phyloP scores from a whole-genome alignment of 106 monocot genomes.

The Ottelia alismoides region DNA sequence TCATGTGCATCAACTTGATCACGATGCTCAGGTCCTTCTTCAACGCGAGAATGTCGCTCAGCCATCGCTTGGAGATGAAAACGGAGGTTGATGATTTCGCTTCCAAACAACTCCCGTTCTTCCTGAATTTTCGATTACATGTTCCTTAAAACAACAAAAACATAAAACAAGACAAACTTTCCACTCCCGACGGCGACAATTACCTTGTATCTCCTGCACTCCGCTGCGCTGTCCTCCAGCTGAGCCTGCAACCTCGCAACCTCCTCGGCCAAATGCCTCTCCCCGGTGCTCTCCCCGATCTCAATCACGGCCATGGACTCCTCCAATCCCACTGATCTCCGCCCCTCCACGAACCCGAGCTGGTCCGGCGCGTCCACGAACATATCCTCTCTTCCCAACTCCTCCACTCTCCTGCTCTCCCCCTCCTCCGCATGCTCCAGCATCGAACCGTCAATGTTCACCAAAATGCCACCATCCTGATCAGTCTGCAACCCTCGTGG shows the following conservation, averaged over 20 bases:
- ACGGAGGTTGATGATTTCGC: constrained; percentile 38
- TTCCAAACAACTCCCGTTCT: constrained; percentile 64
- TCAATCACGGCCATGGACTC: constrained; percentile 64
- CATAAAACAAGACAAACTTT: neutral
- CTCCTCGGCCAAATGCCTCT: constrained; percentile 14
- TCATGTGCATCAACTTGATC: constrained; percentile 1
- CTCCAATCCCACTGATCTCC: constrained; percentile 25
- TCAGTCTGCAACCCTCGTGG: constrained; percentile 20
- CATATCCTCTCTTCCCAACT: constrained; percentile 48
- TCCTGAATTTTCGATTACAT: constrained; percentile 30
- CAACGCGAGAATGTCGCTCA: constrained; percentile 6
- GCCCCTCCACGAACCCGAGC: constrained; percentile 14
- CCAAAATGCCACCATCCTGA: constrained; percentile 51
- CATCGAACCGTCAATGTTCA: constrained; percentile 72
- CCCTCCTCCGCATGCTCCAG: constrained; percentile 30
- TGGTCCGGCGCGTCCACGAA: constrained; percentile 85
- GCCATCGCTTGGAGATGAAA: constrained; percentile 30
- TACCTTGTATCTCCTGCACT: constrained; percentile 76
- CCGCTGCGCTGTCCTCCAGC: constrained; percentile 23
- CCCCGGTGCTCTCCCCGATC: constrained; percentile 28
- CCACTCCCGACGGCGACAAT: neutral
- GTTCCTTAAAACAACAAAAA: neutral
- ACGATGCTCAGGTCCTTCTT: constrained; percentile 2
- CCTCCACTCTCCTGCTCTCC: constrained; percentile 18
- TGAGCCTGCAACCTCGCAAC: constrained; percentile 11